Base-by-base conservation (phyloP, 306 rosid species). In the Fagus sylvatica region DNA sequence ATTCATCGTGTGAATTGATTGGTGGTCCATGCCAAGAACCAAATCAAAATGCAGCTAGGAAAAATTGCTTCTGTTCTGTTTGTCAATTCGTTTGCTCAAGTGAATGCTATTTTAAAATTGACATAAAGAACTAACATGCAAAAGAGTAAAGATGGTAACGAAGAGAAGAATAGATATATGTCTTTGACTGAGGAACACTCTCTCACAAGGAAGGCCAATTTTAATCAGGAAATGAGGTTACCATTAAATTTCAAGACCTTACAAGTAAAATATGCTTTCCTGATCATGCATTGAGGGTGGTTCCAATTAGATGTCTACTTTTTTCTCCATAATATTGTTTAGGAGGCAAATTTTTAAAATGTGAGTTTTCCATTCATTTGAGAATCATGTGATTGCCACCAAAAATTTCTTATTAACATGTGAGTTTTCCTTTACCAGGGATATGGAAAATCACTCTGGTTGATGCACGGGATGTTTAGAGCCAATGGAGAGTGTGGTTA, bases 391-490 rank as follows among this genome's bases (percentile, higher is more conserved):
- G 39, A 67, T 81, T 62, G 16, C 57, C 61, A 30, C 71, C n/a
- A 53, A 46, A 32, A 55, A 72, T 70, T 78, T 69, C 12, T 41
- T 76, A 57, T 32, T 51, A 71, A 61, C 64, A 36, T 77, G 67
- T 33, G 4, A 16, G 57, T 79, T 85, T 64, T 72, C 39, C 43
- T 65, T 64, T 74, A 53, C 67, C 87, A 94, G 98, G 95, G 97
- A 69, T 84, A 83, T 77, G 97, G 93, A 40, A 94, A 81, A 87
- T 83, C 88, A 54, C 89, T 92, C 3, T 82, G 96, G 97, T 68
- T 43, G 84, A 90, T 92, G 97, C 92, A 89, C 54, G 98, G 97
- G 76, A 92, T 94, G 98, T 94, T 92, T 79, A 89, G 88, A 88
- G 89, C 90, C 64, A 94, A 94, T 78, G 98, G 98, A 67, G 95